A percentile compares a stretch with the other conserved stretches of the same genome.
These are phyloP conservation scores for Inonotus hispidus DNA, from an alignment of 1,284 basidiomycete genomes.

Conservation along the genomic window DNA sequence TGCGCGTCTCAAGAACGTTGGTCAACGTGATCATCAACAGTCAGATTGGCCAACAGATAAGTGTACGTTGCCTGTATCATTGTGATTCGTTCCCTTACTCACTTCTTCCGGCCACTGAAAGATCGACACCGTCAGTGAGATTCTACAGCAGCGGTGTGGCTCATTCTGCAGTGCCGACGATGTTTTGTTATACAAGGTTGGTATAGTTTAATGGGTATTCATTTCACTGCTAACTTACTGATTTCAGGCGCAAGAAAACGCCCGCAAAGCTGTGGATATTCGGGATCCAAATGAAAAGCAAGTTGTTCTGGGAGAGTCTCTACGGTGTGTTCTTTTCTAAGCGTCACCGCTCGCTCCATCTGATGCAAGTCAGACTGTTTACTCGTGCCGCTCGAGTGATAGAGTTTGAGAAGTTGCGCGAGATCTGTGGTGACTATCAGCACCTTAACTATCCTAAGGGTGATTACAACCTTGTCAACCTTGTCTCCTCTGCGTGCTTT, in stretches of 20 bases:
- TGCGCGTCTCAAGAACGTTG: constrained; percentile 79
- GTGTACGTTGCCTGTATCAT: constrained; percentile 47
- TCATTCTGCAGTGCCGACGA: constrained; percentile 98
- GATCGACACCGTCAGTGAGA: constrained; percentile 95
- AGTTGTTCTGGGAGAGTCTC: constrained; percentile 75
- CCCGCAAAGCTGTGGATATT: constrained; percentile 86
- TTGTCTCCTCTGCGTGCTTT: neutral
- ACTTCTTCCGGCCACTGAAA: constrained; percentile 28
- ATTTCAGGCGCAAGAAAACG: constrained; percentile 82
- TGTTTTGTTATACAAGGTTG: constrained; percentile 93
- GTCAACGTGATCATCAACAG: constrained; percentile 96
- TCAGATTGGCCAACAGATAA: constrained; percentile 94
- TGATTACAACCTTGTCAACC: constrained; percentile 32
- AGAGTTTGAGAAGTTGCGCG: constrained; percentile 79
- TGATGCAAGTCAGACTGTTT: constrained; percentile 57
- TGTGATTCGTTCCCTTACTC: neutral
- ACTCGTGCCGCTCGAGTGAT: constrained; percentile 82
- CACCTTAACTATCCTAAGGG: constrained; percentile 79
- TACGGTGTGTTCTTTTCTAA: constrained; percentile 44
- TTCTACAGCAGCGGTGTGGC: constrained; percentile 90
- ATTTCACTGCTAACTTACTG: constrained; percentile 15
- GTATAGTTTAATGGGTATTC: constrained; percentile 13
- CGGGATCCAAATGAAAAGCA: constrained; percentile 66
- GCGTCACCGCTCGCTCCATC: neutral
- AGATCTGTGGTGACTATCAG: constrained; percentile 84